Conservation (phyloP, 495 filamentous ascomycete genomes). For the Hyaloscypha bicolor region DNA sequence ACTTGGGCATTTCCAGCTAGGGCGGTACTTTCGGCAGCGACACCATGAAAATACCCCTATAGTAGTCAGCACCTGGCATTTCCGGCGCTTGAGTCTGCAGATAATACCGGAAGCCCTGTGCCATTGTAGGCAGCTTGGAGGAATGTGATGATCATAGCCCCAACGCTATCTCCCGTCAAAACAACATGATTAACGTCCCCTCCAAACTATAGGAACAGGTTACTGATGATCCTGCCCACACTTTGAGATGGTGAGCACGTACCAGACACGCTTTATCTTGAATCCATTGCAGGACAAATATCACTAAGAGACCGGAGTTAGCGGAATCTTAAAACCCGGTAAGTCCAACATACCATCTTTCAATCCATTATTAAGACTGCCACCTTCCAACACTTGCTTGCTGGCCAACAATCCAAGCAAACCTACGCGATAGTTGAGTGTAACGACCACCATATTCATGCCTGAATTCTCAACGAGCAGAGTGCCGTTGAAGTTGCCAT, state of each 20-base stretch:
- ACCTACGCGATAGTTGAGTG: constrained; percentile 76
- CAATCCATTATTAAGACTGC: constrained; percentile 69
- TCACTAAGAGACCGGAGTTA: not conserved
- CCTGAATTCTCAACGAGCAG: constrained; percentile 61
- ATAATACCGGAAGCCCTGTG: constrained; percentile 18
- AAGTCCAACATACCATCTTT: constrained; percentile 56
- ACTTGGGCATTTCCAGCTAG: constrained; percentile 46
- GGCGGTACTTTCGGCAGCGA: constrained; percentile 64
- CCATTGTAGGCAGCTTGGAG: constrained; percentile 66
- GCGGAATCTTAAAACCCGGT: not conserved
- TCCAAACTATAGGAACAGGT: constrained; percentile 57
- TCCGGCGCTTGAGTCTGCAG: constrained; percentile 38
- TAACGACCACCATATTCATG: constrained; percentile 66
- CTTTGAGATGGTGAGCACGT: constrained; percentile 12
- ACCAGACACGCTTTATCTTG: constrained; percentile 59
- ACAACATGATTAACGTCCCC: constrained; percentile 71
- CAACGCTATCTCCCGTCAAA: constrained; percentile 70
- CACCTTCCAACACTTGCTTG: constrained; percentile 51
- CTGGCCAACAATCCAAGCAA: constrained; percentile 74
- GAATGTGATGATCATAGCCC: constrained; percentile 65
- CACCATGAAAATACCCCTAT: constrained; percentile 56
- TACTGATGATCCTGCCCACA: too few species aligned
- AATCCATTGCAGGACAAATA: constrained; percentile 62
- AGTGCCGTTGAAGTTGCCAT: constrained; percentile 67
- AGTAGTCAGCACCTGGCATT: not conserved